Conservation (phyloP, 768 basidiomycete genomes). For the Mycena haematopus region DNA sequence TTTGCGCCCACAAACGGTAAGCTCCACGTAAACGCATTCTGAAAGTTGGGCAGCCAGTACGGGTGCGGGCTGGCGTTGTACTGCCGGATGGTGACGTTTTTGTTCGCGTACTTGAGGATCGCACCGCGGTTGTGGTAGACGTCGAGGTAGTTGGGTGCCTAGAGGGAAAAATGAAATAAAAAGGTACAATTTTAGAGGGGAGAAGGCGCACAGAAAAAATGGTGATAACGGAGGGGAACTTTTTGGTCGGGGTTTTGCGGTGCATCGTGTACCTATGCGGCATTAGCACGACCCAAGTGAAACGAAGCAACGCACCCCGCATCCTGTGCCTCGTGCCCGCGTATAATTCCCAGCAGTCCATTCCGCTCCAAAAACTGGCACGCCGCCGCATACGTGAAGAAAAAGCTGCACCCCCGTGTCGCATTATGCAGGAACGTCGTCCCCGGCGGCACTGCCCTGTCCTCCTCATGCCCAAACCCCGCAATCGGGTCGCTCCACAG, state of each 20-base stretch:
- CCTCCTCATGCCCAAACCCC: conserved; percentile 85
- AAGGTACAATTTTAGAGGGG: not conserved
- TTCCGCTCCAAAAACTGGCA: conserved; percentile 95
- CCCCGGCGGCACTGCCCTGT: conserved; percentile 61
- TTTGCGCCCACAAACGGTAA: conserved; percentile 96
- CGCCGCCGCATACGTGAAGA: conserved; percentile 91
- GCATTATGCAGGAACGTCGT: conserved; percentile 79
- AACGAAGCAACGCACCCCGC: conserved; percentile 66
- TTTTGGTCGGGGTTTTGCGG: conserved; percentile 91
- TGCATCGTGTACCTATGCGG: conserved; percentile 84
- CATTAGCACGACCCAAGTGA: not conserved
- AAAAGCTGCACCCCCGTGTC: conserved; percentile 90
- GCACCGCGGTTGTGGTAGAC: conserved; percentile 97
- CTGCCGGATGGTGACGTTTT: conserved; percentile 94
- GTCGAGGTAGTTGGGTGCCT: conserved; percentile 87
- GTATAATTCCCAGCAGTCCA: conserved; percentile 88
- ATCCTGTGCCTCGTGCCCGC: conserved; percentile 97
- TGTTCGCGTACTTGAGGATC: conserved; percentile 95
- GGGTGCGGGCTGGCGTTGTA: conserved; percentile 84
- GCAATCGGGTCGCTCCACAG: conserved; percentile 95
- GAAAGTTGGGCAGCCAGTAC: conserved; percentile 97
- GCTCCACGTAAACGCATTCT: conserved; percentile 99
- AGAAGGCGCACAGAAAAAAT: conserved; percentile 81
- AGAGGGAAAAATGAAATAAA: not conserved
- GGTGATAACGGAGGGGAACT: conserved; percentile 96